Evolutionary conservation across 2,329 filamentous ascomycete genomes (phyloP).

Genomic region (Neofusicoccum ribis): DNA sequence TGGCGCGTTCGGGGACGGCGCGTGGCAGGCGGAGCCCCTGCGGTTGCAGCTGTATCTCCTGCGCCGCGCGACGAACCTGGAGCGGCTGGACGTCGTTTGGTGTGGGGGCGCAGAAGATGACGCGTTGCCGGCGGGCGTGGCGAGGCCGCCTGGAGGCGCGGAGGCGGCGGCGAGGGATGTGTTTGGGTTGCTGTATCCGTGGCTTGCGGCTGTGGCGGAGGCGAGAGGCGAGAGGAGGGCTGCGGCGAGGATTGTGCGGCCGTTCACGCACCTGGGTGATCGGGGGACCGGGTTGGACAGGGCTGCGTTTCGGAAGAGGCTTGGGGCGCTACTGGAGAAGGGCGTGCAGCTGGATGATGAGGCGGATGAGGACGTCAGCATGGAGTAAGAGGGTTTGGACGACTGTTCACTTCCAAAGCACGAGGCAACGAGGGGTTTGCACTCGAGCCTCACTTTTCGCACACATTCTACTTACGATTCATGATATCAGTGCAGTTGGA

Average conservation of each 20-base stretch:
- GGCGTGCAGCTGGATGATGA: not conserved
- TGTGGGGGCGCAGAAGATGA: not conserved
- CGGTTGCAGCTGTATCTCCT: not conserved
- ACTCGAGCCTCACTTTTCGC: not conserved
- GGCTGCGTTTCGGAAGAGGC: not conserved
- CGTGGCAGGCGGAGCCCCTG: not conserved
- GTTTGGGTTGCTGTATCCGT: not conserved
- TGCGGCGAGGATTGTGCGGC: conserved; percentile 1
- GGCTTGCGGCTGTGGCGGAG: conserved; percentile 1
- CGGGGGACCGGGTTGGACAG: not conserved
- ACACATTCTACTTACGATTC: not conserved
- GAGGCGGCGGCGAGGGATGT: not conserved
- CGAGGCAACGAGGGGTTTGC: not conserved
- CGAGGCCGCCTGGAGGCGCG: not conserved
- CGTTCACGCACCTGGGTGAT: not conserved
- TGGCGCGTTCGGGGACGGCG: no score
- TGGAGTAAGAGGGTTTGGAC: not conserved
- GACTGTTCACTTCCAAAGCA: not conserved
- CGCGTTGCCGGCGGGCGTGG: not conserved
- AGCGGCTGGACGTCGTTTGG: not conserved
- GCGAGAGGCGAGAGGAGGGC: not conserved
- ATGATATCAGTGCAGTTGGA: not conserved
- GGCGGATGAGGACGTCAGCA: not conserved
- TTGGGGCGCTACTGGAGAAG: not conserved
- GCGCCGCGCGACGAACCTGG: not conserved